A percentile compares a stretch with the other conserved stretches of the same genome.
Evolutionary conservation across 2,329 filamentous ascomycete species (phyloP).

Genomic region (Daldinia eschscholtzii): DNA sequence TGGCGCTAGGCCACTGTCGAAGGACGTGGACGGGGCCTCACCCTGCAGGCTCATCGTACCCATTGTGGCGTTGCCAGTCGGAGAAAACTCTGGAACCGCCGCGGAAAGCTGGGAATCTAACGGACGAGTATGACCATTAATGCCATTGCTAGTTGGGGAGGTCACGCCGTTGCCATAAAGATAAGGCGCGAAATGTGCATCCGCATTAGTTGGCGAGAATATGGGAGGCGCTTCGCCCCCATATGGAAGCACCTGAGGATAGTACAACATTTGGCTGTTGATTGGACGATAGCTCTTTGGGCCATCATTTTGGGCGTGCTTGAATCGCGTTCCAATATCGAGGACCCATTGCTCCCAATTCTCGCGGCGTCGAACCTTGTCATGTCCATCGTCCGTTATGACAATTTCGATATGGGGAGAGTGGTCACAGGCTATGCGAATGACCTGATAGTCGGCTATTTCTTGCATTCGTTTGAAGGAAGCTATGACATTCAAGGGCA

Average conservation of each 20-base stretch:
- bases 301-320: constrained; percentile 80
- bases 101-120: constrained; percentile 69
- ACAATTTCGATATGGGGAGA: constrained; percentile 81
- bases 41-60: constrained; percentile 30
- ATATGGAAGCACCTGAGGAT: constrained; percentile 48
- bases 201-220: constrained; percentile 50
- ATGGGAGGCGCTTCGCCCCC: constrained; percentile 45
- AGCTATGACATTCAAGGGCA: constrained; percentile 81
- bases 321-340: constrained; percentile 76
- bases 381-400: constrained; percentile 79
- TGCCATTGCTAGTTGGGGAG: constrained; percentile 46
- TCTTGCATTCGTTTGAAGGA: constrained; percentile 87
- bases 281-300: constrained; percentile 57
- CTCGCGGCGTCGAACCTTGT: constrained; percentile 80
- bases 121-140: constrained; percentile 46
- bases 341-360: constrained; percentile 87
- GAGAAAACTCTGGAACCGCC: constrained; percentile 73
- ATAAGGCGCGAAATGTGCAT: constrained; percentile 52
- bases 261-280: constrained; percentile 46
- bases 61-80: constrained; percentile 47
- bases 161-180: constrained; percentile 49
- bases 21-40: constrained; percentile 15
- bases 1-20: constrained; percentile 10
- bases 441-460: constrained; percentile 78
- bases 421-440: constrained; percentile 80